Evolutionary conservation across 352 stramenopile genomes (phyloP), one percentile per base, ranked within the genome.

Genomic region (Globisporangium nodosum): DNA sequence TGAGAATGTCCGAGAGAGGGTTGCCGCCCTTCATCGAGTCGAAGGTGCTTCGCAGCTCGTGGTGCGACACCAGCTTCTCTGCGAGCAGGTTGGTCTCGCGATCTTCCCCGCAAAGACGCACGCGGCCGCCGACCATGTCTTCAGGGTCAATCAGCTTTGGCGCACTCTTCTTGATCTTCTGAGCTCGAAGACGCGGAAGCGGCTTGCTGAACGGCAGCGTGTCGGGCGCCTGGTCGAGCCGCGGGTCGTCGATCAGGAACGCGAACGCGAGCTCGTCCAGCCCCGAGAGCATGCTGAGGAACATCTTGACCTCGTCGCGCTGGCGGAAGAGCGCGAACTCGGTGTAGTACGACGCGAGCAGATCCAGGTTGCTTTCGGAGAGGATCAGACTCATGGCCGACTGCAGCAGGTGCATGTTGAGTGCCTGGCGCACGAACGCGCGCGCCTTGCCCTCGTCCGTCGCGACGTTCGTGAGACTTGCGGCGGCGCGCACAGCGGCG

Each of bases 141-240:
- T 94, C 80, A 0, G 85, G 81, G 46, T 92, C 80, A 52, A 94
- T 94, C 49, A 92, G 75, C 60, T 84, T 86, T 3, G 81, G 81
- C 16, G 78, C 75, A 21, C 70, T 57, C 51, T 75, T 78, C 58
- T 69, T 77, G 46, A 75, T 72, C 56, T 86, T 89, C 31, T 70
- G 73, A 0, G 73, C 64, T 47, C 65, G 69, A 30, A 66, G 71
- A 24, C 72, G 76, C 31, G 82, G 82, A 5, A 88, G 65, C 3
- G 78, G 79, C 20, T 73, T 81, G 47, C 71, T 77, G 62, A 94
- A 94, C n/a, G 84, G 84, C 55, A 92, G 66, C 39, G 81, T 75
- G 31, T 91, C 80, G 0, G 82, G 80, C 18, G 66, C 59, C 13
- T 73, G 54, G 56, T 94, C 85, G 5, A 94, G 65, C 12, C 85